These are phyloP conservation scores for Stygiomarasmius scandens DNA, from an alignment of 1,284 basidiomycete species.

Conservation along the genomic window DNA sequence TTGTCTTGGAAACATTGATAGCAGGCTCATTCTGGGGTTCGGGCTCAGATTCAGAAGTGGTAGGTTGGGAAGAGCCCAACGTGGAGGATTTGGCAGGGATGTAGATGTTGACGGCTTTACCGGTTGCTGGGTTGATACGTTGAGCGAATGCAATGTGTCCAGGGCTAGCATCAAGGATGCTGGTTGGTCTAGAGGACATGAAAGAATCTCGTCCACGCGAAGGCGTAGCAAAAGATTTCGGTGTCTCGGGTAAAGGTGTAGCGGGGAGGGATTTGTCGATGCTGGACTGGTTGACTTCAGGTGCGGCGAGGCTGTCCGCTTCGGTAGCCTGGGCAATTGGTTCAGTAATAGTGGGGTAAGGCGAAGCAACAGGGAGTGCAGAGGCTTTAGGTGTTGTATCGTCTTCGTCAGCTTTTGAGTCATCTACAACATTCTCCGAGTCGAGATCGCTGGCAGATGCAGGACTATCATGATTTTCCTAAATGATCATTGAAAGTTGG, in stretches of 20 bases:
- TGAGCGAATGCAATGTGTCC: constrained; percentile 35
- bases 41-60: constrained; percentile 29
- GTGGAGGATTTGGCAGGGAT: constrained; percentile 12
- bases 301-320: background rate
- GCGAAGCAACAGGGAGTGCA: background rate
- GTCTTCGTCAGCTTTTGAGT: background rate
- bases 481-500: background rate
- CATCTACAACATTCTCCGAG: background rate
- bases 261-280: constrained; percentile 1
- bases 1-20: background rate
- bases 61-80: constrained; percentile 15
- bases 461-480: background rate
- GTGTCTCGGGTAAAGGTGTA: background rate
- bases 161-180: constrained; percentile 40
- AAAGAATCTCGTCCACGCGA: constrained; percentile 1
- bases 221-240: background rate
- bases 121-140: constrained; percentile 36
- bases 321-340: background rate
- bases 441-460: background rate
- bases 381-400: background rate
- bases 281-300: background rate
- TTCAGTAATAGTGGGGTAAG: background rate
- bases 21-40: constrained; percentile 21
- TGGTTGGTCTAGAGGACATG: constrained; percentile 31
- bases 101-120: constrained; percentile 38